Evolutionary conservation across 1,284 basidiomycete species (phyloP).

Genomic region (Golubevia pallescens): DNA sequence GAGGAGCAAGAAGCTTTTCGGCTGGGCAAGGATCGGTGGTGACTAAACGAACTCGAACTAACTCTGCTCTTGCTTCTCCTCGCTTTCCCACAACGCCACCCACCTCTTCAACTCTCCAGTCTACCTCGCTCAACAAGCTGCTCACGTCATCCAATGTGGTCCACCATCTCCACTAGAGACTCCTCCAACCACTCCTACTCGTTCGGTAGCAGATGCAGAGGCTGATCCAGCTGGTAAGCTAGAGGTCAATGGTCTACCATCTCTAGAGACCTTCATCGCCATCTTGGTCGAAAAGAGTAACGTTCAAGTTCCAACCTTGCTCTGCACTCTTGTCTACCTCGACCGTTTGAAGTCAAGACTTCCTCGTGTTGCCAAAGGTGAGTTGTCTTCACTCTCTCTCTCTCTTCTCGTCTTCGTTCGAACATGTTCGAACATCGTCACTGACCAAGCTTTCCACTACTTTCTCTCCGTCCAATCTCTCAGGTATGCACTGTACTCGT

Average conservation of each 20-base stretch:
- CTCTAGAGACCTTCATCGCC: conserved; percentile 85
- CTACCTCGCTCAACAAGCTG: conserved; percentile 58
- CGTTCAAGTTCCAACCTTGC: conserved; percentile 88
- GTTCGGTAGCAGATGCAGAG: conserved; percentile 39
- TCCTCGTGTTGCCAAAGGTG: conserved; percentile 83
- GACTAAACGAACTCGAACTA: too few species aligned
- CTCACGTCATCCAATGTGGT: conserved; percentile 60
- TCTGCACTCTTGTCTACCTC: conserved; percentile 90
- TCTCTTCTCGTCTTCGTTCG: conserved; percentile 1
- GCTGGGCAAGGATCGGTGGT: too few species aligned
- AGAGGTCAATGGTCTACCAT: conserved; percentile 69
- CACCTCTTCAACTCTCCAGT: too few species aligned
- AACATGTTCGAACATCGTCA: too few species aligned
- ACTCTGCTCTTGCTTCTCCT: too few species aligned
- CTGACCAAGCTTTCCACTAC: too few species aligned
- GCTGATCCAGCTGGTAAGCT: conserved; percentile 65
- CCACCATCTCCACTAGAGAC: conserved; percentile 36
- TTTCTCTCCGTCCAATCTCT: too few species aligned
- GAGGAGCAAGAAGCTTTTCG: too few species aligned
- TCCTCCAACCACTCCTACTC: conserved; percentile 48
- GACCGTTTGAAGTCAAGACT: conserved; percentile 82
- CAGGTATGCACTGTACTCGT: conserved; percentile 88
- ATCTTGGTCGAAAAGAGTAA: conserved; percentile 83
- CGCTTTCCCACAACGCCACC: too few species aligned
- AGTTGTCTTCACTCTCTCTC: conserved; percentile 16